phyloP scores from a whole-genome alignment of 768 basidiomycete species.

The Hemileccinum impolitum region DNA sequence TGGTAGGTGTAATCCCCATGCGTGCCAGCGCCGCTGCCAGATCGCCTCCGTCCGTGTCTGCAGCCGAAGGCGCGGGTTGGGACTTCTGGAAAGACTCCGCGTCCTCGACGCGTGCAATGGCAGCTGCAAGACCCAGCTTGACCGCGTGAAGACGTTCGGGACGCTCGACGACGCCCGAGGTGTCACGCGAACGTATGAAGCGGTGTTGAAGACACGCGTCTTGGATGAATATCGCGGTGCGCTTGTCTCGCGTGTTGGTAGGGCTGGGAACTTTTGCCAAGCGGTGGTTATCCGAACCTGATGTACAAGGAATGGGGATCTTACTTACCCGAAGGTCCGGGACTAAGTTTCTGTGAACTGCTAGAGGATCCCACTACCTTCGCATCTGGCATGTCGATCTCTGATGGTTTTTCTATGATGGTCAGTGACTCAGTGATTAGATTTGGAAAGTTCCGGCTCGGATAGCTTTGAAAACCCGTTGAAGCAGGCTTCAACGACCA shows the following conservation, averaged over 20 bases:
- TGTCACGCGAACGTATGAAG: constrained; percentile 75
- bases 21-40: constrained; percentile 45
- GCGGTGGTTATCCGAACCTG: not conserved
- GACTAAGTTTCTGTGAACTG: not conserved
- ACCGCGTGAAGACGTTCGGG: constrained; percentile 88
- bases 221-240: constrained; percentile 49
- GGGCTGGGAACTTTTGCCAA: not conserved
- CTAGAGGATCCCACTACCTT: not conserved
- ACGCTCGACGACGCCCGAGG: constrained; percentile 79
- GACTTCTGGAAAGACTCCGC: not conserved
- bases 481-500: too few species aligned
- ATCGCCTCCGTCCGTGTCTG: constrained; percentile 41
- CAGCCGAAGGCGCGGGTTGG: not conserved
- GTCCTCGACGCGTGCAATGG: constrained; percentile 67
- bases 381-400: not conserved
- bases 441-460: not conserved
- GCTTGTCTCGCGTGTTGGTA: constrained; percentile 3
- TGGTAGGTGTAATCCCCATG: constrained; percentile 35
- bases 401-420: not conserved
- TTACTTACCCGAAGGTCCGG: not conserved
- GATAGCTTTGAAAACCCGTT: not conserved
- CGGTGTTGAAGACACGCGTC: constrained; percentile 69
- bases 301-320: not conserved
- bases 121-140: constrained; percentile 76
- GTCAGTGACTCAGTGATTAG: too few species aligned